These are phyloP conservation scores for Candida arabinofermentans DNA, from an alignment of 805 yeast species.

Conservation along the genomic window DNA sequence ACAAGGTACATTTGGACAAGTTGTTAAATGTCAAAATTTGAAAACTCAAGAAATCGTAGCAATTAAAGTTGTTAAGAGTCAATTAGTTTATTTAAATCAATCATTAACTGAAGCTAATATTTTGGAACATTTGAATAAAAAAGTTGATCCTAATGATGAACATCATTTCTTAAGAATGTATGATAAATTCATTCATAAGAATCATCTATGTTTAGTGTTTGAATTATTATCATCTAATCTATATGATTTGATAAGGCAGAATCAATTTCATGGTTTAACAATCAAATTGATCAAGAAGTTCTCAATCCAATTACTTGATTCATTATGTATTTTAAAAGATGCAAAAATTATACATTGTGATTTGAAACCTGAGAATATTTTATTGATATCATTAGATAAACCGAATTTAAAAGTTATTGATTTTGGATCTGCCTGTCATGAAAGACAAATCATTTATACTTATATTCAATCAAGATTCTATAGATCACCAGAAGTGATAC, in stretches of 20 bases:
- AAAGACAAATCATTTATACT: constrained; percentile 82
- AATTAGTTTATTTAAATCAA: constrained; percentile 87
- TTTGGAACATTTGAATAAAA: constrained; percentile 73
- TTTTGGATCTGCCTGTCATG: constrained; percentile 94
- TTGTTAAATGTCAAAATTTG: constrained; percentile 82
- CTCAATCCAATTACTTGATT: constrained; percentile 75
- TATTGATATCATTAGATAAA: constrained; percentile 72
- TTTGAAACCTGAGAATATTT: constrained; percentile 91
- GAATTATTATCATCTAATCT: constrained; percentile 84
- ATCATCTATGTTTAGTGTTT: constrained; percentile 89
- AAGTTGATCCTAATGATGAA: constrained; percentile 63
- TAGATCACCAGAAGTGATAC: constrained; percentile 89
- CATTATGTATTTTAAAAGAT: constrained; percentile 75
- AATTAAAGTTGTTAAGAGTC: constrained; percentile 89
- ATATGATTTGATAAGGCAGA: constrained; percentile 87
- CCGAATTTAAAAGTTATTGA: constrained; percentile 91
- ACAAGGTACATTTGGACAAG: constrained; percentile 98
- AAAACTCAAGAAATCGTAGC: constrained; percentile 84
- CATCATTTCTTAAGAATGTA: constrained; percentile 73
- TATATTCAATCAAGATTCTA: constrained; percentile 92
- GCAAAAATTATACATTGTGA: constrained; percentile 92
- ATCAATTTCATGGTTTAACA: constrained; percentile 86
- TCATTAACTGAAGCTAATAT: constrained; percentile 86
- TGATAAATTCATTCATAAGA: constrained; percentile 89
- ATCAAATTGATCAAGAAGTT: constrained; percentile 75